Conservation (phyloP, 495 filamentous ascomycete genomes). For the Bacidia rubella region DNA sequence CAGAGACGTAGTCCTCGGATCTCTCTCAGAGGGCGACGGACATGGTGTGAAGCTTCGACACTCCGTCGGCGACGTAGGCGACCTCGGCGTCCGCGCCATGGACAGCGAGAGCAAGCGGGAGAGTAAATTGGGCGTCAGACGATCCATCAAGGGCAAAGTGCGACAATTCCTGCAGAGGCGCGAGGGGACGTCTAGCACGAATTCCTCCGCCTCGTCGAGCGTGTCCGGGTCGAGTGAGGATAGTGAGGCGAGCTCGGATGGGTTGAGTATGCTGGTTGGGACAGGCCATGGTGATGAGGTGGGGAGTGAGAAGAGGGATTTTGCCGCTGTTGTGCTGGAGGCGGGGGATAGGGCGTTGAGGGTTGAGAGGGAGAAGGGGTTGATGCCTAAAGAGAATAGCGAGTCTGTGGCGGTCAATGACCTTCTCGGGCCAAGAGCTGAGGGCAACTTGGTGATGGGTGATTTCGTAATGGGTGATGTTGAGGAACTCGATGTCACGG, state of each 20-base stretch:
- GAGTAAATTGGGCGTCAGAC: background rate
- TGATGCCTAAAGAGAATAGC: background rate
- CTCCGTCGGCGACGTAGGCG: too few relatives aligned
- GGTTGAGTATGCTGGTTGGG: background rate
- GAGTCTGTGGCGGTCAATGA: background rate
- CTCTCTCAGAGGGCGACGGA: too few relatives aligned
- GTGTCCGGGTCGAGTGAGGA: background rate
- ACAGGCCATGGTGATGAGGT: background rate
- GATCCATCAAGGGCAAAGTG: background rate
- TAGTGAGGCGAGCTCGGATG: background rate
- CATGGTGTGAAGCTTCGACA: too few relatives aligned
- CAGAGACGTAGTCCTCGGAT: background rate
- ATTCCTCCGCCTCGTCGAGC: too few relatives aligned
- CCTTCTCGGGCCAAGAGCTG: too few relatives aligned
- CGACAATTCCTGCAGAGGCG: background rate
- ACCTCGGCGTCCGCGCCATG: too few relatives aligned
- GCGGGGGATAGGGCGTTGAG: background rate
- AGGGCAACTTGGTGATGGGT: background rate
- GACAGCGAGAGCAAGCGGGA: background rate
- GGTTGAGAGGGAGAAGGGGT: background rate
- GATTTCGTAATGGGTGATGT: background rate
- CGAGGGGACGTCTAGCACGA: too few relatives aligned
- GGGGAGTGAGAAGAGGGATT: background rate
- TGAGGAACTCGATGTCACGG: slow-evolving; percentile 26
- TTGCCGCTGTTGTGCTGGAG: background rate